Evolutionary conservation across 2,329 filamentous ascomycete species (phyloP), one percentile per base, ranked within the genome.

Genomic region (Neonectria faginata): DNA sequence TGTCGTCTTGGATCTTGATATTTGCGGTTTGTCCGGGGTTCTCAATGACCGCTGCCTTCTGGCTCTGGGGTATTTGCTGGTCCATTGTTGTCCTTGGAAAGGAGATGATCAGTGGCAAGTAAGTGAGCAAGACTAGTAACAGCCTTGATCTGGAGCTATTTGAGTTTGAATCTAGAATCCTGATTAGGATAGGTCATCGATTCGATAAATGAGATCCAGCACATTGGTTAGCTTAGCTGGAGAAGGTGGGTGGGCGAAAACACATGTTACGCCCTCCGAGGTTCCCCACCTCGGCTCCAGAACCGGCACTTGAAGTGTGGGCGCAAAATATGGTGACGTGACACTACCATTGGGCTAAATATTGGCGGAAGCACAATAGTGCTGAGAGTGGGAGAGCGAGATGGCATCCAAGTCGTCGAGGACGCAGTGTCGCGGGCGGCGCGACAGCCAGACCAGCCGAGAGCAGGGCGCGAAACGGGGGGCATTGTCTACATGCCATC

Each of bases 21-120:
- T 27, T 14, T 0, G 68, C 70, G 0, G 60, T 8, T 0, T 62
- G 31, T 1, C 71, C 71, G 3, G 71, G 71, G 1, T 64, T 62
- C 0, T 67, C 29, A 0, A 73, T 67, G 1, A 73, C 22, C 0
- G 67, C 71, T 2, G 68, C 71, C 2, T 62, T 70, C 1, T 73
- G 71, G 0, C 50, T 0, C 0, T 39, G 18, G 0, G 67, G 64
- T 5, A 66, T 41, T 10, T 36, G 14, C 2, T 3, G 11, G 22
- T 11, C 27, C 60, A 63, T 63, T 5, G 3, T 47, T 3, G 9
- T 3, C 9, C 2, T 29, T 16, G 25, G 29, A 29, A 29, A 29
- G 8, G 29, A 29, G 29, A 29, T 29, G 8, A 29, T 10, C 22
- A 22, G 22, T 25, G 25, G 25, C 25, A 25, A 25, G 25, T 25